Base-by-base conservation (phyloP, 2,329 filamentous ascomycete genomes). In the Stagonosporopsis cucurbitacearum region DNA sequence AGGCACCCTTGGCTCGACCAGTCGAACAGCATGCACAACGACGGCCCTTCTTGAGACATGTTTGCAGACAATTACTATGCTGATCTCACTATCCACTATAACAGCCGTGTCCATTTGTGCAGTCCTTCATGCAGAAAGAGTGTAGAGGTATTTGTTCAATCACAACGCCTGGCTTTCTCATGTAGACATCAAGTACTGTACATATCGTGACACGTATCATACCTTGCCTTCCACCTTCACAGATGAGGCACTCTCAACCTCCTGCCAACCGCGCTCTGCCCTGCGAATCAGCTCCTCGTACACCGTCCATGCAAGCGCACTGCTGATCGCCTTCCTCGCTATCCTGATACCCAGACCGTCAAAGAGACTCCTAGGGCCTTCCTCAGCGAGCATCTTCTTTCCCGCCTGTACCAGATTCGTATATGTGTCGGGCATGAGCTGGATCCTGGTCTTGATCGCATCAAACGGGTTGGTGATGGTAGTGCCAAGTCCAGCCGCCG, bases 391-490 rank as follows among this genome's bases (percentile, higher is more conserved):
- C 89, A 99, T 96, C 71, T 87, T 83, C 68, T 81, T 84, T 36
- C 84, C 87, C 0, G 93, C 92, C 59, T 90, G 86, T 63, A 90
- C 76, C 83, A 94, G 91, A 69, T 98, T 97, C 30, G 83, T 82
- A 71, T 98, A 99, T 54, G 85, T 83, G 6, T 81, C 81, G 3
- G 95, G 95, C 80, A 96, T 91, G 30, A 99, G 82, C 78, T 99
- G 95, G 65, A 99, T 87, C 45, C 95, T 82, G 20, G 95, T 99
- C 80, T 99, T 99, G 75, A 98, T 88, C 0, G 92, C 92, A 76
- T 99, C 95, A 69, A 98, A 98, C 0, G 95, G 95, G 74, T 99
- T 99, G 8, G 95, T 97, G 33, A 98, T 82, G 4, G 89, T 88
- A 0, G 93, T 97, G 51, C 92, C 96, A 26, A 90, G 79, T 1